Evolutionary conservation across 495 filamentous ascomycete genomes (phyloP).

Genomic region (Hypoxylon perforatum): DNA sequence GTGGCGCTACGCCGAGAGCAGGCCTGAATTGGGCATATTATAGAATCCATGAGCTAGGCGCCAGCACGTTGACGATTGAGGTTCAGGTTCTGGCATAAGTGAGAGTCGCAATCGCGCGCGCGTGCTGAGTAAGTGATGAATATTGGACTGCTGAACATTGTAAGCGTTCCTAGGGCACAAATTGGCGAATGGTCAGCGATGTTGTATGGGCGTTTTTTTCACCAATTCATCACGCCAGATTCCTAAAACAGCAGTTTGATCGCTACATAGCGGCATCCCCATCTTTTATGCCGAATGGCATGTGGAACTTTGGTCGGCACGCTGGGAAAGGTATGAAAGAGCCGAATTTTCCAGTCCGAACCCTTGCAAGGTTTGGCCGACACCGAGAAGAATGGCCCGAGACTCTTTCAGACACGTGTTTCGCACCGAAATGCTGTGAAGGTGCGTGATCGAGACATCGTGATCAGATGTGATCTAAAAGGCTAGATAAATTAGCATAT

Average conservation of each 20-base stretch:
- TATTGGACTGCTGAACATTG: neutral
- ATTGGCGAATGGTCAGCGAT: constrained; percentile 12
- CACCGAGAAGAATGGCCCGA: constrained; percentile 19
- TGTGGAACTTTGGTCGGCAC: constrained; percentile 12
- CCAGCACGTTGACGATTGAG: constrained; percentile 1
- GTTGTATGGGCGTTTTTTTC: constrained; percentile 5
- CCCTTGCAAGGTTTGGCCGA: constrained; percentile 19
- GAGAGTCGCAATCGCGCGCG: constrained; percentile 4
- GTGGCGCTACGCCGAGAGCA: constrained; percentile 1
- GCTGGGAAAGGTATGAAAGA: constrained; percentile 9
- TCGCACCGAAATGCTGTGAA: neutral
- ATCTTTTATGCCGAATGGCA: constrained; percentile 25
- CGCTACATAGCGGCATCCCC: constrained; percentile 13
- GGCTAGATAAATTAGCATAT: too few relatives aligned
- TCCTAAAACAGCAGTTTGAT: constrained; percentile 17
- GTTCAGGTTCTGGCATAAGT: neutral
- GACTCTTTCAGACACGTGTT: constrained; percentile 1
- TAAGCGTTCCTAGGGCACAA: neutral
- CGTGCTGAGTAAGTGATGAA: constrained; percentile 1
- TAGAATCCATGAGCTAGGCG: constrained; percentile 5
- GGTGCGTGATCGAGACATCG: too few relatives aligned
- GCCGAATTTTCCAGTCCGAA: constrained; percentile 17
- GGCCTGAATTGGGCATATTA: too few relatives aligned
- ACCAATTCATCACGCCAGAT: constrained; percentile 4
- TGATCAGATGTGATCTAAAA: too few relatives aligned